Conservation (phyloP, 108 stramenopile species). For the Craspedostauros australis region DNA sequence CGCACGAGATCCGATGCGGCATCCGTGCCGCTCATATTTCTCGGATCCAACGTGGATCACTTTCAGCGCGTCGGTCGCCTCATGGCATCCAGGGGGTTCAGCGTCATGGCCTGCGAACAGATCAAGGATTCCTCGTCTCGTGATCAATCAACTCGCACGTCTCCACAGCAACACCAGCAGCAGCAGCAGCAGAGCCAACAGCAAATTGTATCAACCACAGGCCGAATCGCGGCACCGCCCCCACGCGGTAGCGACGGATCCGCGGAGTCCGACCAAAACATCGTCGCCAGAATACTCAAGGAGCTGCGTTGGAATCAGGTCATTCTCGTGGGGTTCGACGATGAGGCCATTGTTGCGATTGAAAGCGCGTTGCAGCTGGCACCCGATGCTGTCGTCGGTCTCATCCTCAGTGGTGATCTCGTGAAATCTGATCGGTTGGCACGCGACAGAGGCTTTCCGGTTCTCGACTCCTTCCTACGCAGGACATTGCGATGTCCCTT, state of each 20-base stretch:
- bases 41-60: slow-evolving; percentile 58
- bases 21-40: slow-evolving; percentile 39
- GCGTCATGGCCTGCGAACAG: slow-evolving; percentile 55
- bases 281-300: slow-evolving; percentile 17
- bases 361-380: slow-evolving; percentile 41
- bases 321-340: slow-evolving; percentile 49
- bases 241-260: too few relatives aligned
- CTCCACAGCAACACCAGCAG: neutral
- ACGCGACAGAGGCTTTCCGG: neutral
- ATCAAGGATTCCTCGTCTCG: too few relatives aligned
- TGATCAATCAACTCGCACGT: too few relatives aligned
- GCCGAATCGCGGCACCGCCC: slow-evolving; percentile 6
- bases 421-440: slow-evolving; percentile 11
- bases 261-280: slow-evolving; percentile 1
- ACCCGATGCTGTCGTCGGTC: slow-evolving; percentile 37
- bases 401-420: slow-evolving; percentile 44
- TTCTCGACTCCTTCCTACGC: slow-evolving; percentile 29
- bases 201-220: neutral
- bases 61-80: slow-evolving; percentile 41
- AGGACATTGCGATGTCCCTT: slow-evolving; percentile 39
- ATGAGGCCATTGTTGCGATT: slow-evolving; percentile 36
- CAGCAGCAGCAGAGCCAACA: neutral
- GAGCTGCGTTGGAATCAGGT: slow-evolving; percentile 42
- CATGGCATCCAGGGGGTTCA: slow-evolving; percentile 46
- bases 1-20: slow-evolving; percentile 11